Conservation (phyloP, 768 basidiomycete genomes). For the Tricholoma matsutake region DNA sequence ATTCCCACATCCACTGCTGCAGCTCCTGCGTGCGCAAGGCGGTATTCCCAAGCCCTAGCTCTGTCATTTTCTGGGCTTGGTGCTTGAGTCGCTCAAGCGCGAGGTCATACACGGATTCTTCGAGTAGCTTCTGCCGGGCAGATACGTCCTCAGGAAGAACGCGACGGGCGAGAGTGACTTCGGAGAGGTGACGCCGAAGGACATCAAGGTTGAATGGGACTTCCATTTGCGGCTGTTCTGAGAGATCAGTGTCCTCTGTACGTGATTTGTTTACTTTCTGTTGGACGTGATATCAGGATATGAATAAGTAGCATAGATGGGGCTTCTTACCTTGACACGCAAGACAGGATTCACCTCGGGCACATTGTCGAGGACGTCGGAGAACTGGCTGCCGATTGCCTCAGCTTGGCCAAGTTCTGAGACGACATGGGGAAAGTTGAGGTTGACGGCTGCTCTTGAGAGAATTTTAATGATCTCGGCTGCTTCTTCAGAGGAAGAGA, state of each 20-base stretch:
- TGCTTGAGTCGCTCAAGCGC: constrained; percentile 69
- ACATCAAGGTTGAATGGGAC: constrained; percentile 76
- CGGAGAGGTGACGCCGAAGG: constrained; percentile 65
- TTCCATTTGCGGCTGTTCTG: constrained; percentile 24
- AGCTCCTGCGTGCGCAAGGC: constrained; percentile 49
- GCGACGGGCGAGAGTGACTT: constrained; percentile 59
- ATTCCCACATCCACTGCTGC: constrained; percentile 82
- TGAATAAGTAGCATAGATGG: not conserved
- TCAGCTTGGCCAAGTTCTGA: constrained; percentile 56
- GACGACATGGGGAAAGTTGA: constrained; percentile 48
- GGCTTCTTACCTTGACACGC: constrained; percentile 29
- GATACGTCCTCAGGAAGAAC: constrained; percentile 65
- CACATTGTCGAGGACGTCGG: constrained; percentile 47
- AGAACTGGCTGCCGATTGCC: constrained; percentile 33
- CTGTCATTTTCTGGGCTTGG: constrained; percentile 55
- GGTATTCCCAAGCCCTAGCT: constrained; percentile 50
- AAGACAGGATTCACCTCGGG: constrained; percentile 64
- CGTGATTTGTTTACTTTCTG: constrained; percentile 14
- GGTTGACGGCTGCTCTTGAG: constrained; percentile 57
- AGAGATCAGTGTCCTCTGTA: constrained; percentile 13
- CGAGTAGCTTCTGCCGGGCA: constrained; percentile 76
- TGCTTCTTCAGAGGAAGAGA: constrained; percentile 55
- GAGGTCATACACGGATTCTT: constrained; percentile 83
- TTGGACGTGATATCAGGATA: not conserved
- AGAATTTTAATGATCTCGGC: constrained; percentile 51